These are phyloP conservation scores for Xylaria sp. DNA, from an alignment of 2,329 filamentous ascomycete species.

Conservation along the genomic window DNA sequence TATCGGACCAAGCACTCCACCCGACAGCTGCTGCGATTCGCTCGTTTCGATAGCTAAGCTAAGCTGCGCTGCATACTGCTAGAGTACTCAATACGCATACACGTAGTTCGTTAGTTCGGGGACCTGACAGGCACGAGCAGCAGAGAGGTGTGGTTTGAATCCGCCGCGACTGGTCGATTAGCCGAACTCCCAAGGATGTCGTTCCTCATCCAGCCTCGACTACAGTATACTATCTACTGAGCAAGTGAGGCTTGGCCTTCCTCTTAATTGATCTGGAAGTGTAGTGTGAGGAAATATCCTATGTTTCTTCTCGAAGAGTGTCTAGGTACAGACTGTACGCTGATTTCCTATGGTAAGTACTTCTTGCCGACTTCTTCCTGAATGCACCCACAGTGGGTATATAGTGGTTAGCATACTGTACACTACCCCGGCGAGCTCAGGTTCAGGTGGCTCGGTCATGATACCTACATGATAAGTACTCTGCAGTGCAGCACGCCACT, in stretches of 20 bases:
- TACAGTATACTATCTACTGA: background rate
- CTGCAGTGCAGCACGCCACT: constrained; percentile 18
- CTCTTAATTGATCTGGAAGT: background rate
- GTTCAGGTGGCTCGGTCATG: constrained; percentile 16
- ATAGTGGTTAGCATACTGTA: background rate
- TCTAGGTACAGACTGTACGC: background rate
- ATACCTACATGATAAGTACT: constrained; percentile 2
- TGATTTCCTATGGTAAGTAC: too few species aligned
- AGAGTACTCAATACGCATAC: too few species aligned
- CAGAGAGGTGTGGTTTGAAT: constrained; percentile 18
- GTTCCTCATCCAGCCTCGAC: background rate
- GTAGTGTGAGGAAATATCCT: background rate
- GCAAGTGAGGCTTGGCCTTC: background rate
- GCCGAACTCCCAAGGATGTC: constrained; percentile 18
- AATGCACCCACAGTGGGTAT: background rate
- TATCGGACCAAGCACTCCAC: constrained; percentile 22
- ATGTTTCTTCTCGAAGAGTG: background rate
- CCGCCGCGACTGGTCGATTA: constrained; percentile 26
- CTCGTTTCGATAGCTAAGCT: constrained; percentile 19
- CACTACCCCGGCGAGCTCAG: constrained; percentile 20
- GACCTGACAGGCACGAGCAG: constrained; percentile 4
- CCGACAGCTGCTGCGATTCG: constrained; percentile 21
- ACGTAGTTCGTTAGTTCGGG: constrained; percentile 3
- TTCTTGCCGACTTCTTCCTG: background rate
- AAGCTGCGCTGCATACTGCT: background rate